phyloP scores from a whole-genome alignment of 768 basidiomycete genomes.

The Trametes punicea region DNA sequence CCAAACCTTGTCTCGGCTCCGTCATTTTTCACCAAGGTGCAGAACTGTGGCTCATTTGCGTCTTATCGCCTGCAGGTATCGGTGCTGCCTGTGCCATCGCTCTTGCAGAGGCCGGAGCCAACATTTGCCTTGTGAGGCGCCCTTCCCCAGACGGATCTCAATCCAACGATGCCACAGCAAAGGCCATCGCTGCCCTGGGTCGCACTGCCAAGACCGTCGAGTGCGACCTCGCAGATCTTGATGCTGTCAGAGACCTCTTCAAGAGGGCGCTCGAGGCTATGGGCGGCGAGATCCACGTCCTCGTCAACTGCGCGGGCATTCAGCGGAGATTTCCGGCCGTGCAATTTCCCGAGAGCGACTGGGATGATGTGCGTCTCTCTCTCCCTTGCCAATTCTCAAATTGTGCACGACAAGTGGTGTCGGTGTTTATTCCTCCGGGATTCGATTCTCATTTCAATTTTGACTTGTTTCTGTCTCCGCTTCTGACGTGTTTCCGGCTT shows the following conservation, averaged over 20 bases:
- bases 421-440: slow-evolving; percentile 3
- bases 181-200: slow-evolving; percentile 37
- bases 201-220: slow-evolving; percentile 41
- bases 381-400: slow-evolving; percentile 7
- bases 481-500: slow-evolving; percentile 1
- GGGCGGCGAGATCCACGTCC: slow-evolving; percentile 55
- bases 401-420: slow-evolving; percentile 4
- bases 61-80: slow-evolving; percentile 39
- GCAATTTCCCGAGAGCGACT: slow-evolving; percentile 62
- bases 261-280: slow-evolving; percentile 45
- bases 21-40: background rate
- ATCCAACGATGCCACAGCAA: slow-evolving; percentile 33
- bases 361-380: slow-evolving; percentile 58
- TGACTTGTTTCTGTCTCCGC: slow-evolving; percentile 5
- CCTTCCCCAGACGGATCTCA: slow-evolving; percentile 25
- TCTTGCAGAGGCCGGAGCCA: slow-evolving; percentile 52
- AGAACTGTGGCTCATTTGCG: slow-evolving; percentile 1
- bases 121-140: slow-evolving; percentile 47
- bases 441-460: slow-evolving; percentile 11
- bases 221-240: slow-evolving; percentile 54
- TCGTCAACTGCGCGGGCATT: slow-evolving; percentile 70
- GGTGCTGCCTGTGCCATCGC: slow-evolving; percentile 54
- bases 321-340: slow-evolving; percentile 58
- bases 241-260: slow-evolving; percentile 48
- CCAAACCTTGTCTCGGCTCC: slow-evolving; percentile 4